Evolutionary conservation across 140 eudicot genomes (phyloP).

Genomic region (Stevia rebaudiana): DNA sequence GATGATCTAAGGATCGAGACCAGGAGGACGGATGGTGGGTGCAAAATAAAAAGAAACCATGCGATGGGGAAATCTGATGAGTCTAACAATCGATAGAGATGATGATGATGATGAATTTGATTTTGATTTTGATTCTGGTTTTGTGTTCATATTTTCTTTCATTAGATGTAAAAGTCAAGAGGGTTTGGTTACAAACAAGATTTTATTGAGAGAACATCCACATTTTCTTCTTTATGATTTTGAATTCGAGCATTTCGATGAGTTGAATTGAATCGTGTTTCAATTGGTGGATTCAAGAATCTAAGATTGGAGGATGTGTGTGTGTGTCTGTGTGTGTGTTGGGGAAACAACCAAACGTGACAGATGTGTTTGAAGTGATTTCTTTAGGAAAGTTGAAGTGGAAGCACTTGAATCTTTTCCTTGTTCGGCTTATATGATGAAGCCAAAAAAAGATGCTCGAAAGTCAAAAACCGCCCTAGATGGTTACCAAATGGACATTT

Average conservation of each 20-base stretch:
- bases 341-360: slow-evolving; percentile 24
- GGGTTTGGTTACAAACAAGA: slow-evolving; percentile 12
- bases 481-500: not conserved
- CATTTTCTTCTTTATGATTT: slow-evolving; percentile 58
- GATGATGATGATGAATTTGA: not conserved
- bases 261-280: slow-evolving; percentile 23
- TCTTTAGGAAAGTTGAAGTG: slow-evolving; percentile 19
- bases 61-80: slow-evolving; percentile 35
- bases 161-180: slow-evolving; percentile 24
- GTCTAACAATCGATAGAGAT: slow-evolving; percentile 27
- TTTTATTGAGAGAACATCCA: slow-evolving; percentile 54
- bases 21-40: slow-evolving; percentile 84
- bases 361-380: slow-evolving; percentile 13
- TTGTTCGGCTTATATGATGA: slow-evolving; percentile 10
- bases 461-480: slow-evolving; percentile 8
- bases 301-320: slow-evolving; percentile 18
- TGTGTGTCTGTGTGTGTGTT: slow-evolving; percentile 9
- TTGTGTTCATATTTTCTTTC: slow-evolving; percentile 42
- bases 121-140: slow-evolving; percentile 2
- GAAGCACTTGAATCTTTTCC: slow-evolving; percentile 13
- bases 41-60: slow-evolving; percentile 83
- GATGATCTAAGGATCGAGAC: slow-evolving; percentile 51
- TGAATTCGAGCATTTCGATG: slow-evolving; percentile 53
- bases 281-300: slow-evolving; percentile 24
- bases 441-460: not conserved